Evolutionary conservation across 345 rosid genomes (phyloP), one percentile per base, ranked within the genome.

Genomic region (Camelina neglecta): DNA sequence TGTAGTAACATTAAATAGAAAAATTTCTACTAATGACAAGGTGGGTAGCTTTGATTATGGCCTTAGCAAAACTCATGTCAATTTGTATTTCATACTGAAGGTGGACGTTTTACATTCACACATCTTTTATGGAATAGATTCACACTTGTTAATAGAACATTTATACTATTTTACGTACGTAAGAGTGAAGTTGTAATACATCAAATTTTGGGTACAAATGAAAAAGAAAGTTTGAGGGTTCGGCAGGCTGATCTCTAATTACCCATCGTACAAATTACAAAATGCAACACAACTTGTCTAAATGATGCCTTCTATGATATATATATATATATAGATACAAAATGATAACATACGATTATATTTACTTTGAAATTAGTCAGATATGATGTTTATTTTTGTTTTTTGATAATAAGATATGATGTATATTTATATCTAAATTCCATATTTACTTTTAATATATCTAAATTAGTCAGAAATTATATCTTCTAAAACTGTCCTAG

Each of bases 31-130:
- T 36, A 64, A 64, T 64, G 76, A 36, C 9, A 70, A 63, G 53
- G 45, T 76, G 18, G 45, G 21, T 70, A 48, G 60, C 57, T 55
- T 70, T 55, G 66, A 36, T 56, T 64, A 71, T 47, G 53, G 47
- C 80, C 55, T 38, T 72, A 16, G 39, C 48, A 49, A 65, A 29
- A 11, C 2, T 57, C 31, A 48, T 58, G 11, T 26, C n/a, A 41
- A 6, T 39, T 57, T 58, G 55, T 39, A 56, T 56, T 48, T 57
- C 55, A 36, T 49, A 24, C 11, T 10, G 7, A 70, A 55, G 71
- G 24, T 53, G 71, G 42, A 62, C 35, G 1, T 23, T 76, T 62
- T 56, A 63, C 16, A 45, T 70, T 70, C 75, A 76, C 75, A 76
- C 54, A 12, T 70, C 65, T 24, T 36, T 36, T 63, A 54, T 55